Evolutionary conservation across 352 stramenopile species (phyloP), one percentile per base, ranked within the genome.

Genomic region (Phytophthora macrochlamydospora): DNA sequence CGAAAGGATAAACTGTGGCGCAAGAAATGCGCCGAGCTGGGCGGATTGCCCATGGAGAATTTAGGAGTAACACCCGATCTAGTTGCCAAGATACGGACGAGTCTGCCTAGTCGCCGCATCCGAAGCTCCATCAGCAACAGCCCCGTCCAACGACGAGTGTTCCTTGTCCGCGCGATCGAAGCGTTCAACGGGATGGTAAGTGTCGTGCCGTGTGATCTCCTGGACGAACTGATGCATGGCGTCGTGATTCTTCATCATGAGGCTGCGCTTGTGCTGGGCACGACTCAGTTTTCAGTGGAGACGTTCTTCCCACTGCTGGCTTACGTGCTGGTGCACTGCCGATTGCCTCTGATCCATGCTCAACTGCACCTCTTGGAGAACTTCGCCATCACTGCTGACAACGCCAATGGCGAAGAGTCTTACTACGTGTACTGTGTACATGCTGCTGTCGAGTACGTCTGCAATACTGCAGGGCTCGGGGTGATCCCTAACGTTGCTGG

Each of bases 381-480:
- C 49, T 95, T 81, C 18, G 87, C 87, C n/a, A 92, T 95, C 69
- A 91, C 78, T 31, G 76, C 71, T 37, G 71, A 83, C 14, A 95
- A 93, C 48, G 80, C 78, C 30, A 95, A 94, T 32, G 87, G 87
- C 7, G 87, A 95, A 63, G 87, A 94, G 55, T 92, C 87, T n/a
- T 95, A 95, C 62, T 95, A 95, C 60, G 87, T 95, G 13, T 95
- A 95, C 52, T 95, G 87, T 60, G 85, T 95, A 13, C 87, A 95
- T 42, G 85, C 84, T 0, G 87, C 87, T 2, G 82, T 95, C 18
- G 87, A 95, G 70, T 92, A 90, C 65, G 75, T 95, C 12, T 95
- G 87, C 73, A 95, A 92, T 60, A 89, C 79, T 8, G 69, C 79
- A 4, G 70, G 69, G 3, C 67, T 90, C 14, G 62, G 62, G 11